Evolutionary conservation across 2,329 filamentous ascomycete species (phyloP), one percentile per base, ranked within the genome.

Genomic region (Talaromyces sp.): DNA sequence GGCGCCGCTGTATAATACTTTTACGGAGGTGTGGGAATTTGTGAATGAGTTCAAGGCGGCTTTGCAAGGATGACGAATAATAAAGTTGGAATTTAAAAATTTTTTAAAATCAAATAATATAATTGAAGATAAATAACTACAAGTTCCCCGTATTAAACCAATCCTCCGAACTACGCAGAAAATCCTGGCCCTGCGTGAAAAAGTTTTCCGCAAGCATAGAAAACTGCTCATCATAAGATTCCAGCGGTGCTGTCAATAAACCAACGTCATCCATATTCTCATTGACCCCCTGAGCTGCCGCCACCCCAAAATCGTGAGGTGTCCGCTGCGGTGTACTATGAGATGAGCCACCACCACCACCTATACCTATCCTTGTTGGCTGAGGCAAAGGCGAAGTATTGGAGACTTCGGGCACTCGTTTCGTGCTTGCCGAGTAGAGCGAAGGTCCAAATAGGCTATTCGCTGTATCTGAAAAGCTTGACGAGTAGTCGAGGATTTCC

Each of bases 1-100:
- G 1, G 87, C 88, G 54, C 91, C 92, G 3, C 73, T 96, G 65
- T 96, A 96, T 74, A 93, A 93, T 70, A 86, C 83, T 1, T 96
- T 89, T 71, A 81, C 82, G 62, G 91, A 96, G 70, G 86, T 91
- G 3, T 85, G 75, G 75, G 71, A 68, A 6, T 90, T 90, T 70
- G 72, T 73, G 32, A 60, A 71, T 57, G 65, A 69, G 24, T 69
- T 75, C 52, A 73, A 69, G 63, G 64, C 64, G n/a, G 71, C 73
- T 14, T 38, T 62, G 14, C 56, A 54, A 32, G 56, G 9, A 26
- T 58, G 51, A 29, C 21, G 24, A 32, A 55, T 38, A 13, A 27
- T 43, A n/a, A n/a, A n/a, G n/a, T n/a, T n/a, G n/a, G n/a, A n/a
- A n/a, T n/a, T n/a, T n/a, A n/a, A n/a, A n/a, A n/a, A n/a, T n/a